Conservation (phyloP, 192 early-diverging fungal genomes). For the Entomortierella lignicola region DNA sequence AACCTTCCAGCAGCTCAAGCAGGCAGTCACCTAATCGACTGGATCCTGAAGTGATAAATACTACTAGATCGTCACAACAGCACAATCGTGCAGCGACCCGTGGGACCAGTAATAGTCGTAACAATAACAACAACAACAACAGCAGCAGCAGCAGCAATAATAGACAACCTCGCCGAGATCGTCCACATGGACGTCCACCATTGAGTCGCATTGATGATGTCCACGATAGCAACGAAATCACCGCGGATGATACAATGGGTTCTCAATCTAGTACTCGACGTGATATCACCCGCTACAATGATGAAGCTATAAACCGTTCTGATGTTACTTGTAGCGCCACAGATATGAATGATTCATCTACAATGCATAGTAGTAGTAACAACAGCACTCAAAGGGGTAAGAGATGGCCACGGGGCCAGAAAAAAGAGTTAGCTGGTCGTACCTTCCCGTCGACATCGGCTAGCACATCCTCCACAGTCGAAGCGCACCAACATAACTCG, state of each 20-base stretch:
- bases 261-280: neutral
- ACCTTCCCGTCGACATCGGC: slow-evolving; percentile 6
- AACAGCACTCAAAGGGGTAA: neutral
- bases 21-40: neutral
- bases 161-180: too few species aligned
- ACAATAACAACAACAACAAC: slow-evolving; percentile 6
- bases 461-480: neutral
- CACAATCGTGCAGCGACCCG: too few species aligned
- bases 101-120: too few species aligned
- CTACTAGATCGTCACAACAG: neutral
- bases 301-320: neutral
- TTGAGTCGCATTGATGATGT: neutral
- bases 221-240: neutral
- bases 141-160: neutral
- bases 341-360: too few species aligned
- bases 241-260: neutral
- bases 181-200: too few species aligned
- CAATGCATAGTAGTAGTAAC: too few species aligned
- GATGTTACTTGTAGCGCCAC: neutral
- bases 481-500: neutral
- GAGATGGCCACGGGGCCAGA: neutral
- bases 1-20: neutral
- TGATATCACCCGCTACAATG: neutral
- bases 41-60: neutral
- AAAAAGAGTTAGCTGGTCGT: slow-evolving; percentile 16